Conservation (phyloP, 2,329 filamentous ascomycete genomes). For the Xylariomycetidae sp. region DNA sequence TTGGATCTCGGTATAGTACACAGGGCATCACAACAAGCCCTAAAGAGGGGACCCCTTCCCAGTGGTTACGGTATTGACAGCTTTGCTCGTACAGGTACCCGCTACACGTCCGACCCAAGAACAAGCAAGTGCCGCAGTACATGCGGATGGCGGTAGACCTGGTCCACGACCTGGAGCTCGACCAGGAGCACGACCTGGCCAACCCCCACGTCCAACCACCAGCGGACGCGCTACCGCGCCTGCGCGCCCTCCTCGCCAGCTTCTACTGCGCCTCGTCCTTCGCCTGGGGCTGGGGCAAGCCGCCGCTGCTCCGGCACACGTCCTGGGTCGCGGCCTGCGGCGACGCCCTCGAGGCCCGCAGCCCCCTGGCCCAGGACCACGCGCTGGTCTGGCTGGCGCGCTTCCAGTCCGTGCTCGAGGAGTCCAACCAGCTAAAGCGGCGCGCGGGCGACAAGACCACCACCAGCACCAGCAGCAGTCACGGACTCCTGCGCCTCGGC, state of each 20-base stretch:
- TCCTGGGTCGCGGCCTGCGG: conserved; percentile 40
- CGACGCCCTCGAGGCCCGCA: conserved; percentile 34
- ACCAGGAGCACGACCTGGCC: conserved; percentile 30
- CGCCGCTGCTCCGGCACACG: conserved; percentile 30
- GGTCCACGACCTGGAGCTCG: conserved; percentile 42
- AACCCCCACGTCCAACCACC: no score
- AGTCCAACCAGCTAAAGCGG: conserved; percentile 28
- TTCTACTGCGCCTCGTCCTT: conserved; percentile 39
- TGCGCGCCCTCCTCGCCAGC: conserved; percentile 41
- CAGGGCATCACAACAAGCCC: no score
- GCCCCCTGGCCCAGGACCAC: conserved; percentile 32
- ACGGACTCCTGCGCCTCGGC: conserved; percentile 38
- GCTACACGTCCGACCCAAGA: conserved; percentile 47
- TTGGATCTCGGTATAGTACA: no score
- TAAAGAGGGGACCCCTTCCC: no score
- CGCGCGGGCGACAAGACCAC: no score
- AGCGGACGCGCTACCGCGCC: no score
- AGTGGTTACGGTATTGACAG: conserved; percentile 3
- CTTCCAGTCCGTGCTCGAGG: conserved; percentile 31
- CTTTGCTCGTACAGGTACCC: conserved; percentile 39
- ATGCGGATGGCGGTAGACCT: conserved; percentile 47
- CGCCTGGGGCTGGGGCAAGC: conserved; percentile 31
- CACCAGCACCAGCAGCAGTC: conserved; percentile 34
- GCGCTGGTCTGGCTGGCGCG: conserved; percentile 38
- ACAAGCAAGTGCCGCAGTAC: conserved; percentile 44